Evolutionary conservation across 192 early-diverging fungal genomes (phyloP), one percentile per base, ranked within the genome.

Genomic region (Kickxella alabastrina): DNA sequence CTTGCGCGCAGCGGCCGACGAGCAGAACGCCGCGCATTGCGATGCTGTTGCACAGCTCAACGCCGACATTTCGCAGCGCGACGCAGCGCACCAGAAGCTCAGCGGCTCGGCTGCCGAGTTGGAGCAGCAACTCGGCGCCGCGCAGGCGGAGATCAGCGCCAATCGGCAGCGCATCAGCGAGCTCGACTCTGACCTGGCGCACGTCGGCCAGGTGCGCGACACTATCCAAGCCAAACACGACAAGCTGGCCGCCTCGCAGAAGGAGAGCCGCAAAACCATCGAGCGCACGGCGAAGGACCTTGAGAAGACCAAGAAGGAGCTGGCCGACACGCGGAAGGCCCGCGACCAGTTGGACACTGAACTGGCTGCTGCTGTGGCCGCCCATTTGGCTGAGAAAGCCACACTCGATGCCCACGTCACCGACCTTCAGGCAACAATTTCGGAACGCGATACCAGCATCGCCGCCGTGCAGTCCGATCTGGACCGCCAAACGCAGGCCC

Each of bases 221-320:
- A 60, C 43, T n/a, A 65, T 72, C 21, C 68, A 72, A 49, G 28
- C 43, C 13, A 72, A 65, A 43, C 53, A 65, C 48, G 62, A 72
- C 49, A 25, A 12, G 21, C 49, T 72, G 38, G 52, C n/a, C 17
- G 53, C 41, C 3, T 43, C 50, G 38, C 61, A 64, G 29, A 64
- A 59, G 31, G 52, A 64, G 28, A 52, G 49, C 32, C 49, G 18
- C n/a, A 22, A 32, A 17, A 43, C 48, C 10, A 46, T 60, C 22
- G 57, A 65, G 29, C 17, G 19, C 28, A 41, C 64, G 28, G 26
- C 35, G 24, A 18, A 34, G 15, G 51, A 62, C 14, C 25, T 32
- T 19, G 31, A 31, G 24, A 31, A 36, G 19, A 39, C 36, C 25
- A 31, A 19, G 14, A 32, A 35, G 23, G 43, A 27, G 13, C 56